Percentiles rank a stretch among this genome's conserved stretches.
phyloP scores from a whole-genome alignment of 345 rosid genomes.

The Hibiscus tridactylites region DNA sequence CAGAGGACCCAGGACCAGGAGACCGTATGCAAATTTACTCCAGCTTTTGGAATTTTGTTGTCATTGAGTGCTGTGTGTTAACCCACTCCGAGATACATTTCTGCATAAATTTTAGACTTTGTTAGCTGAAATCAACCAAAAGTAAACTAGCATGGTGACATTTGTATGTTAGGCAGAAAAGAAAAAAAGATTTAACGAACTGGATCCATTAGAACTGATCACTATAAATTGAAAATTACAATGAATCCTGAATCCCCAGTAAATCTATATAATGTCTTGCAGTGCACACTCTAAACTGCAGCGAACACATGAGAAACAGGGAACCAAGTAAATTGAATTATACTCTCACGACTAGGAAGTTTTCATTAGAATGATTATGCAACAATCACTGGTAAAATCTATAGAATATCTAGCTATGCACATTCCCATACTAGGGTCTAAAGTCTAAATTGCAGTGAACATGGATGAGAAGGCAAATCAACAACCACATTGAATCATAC shows the following conservation, averaged over 20 bases:
- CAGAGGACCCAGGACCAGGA: conserved; percentile 10
- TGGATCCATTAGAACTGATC: too few species aligned
- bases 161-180: background rate
- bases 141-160: background rate
- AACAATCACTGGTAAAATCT: background rate
- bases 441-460: background rate
- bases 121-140: background rate
- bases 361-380: background rate
- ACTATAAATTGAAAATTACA: too few species aligned
- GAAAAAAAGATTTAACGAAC: too few species aligned
- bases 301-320: background rate
- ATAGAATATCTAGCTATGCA: background rate
- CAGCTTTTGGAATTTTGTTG: conserved; percentile 19
- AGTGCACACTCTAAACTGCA: background rate
- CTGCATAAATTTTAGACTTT: conserved; percentile 27
- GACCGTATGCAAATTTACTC: conserved; percentile 32
- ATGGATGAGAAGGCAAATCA: background rate
- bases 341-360: background rate
- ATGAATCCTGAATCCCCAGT: too few species aligned
- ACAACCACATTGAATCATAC: background rate
- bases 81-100: conserved; percentile 41
- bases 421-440: background rate
- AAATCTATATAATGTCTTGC: too few species aligned
- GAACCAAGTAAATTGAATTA: background rate
- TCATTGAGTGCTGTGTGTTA: conserved; percentile 75